These are phyloP conservation scores for Aspergillus mulundensis DNA, from an alignment of 495 filamentous ascomycete species.

Conservation along the genomic window DNA sequence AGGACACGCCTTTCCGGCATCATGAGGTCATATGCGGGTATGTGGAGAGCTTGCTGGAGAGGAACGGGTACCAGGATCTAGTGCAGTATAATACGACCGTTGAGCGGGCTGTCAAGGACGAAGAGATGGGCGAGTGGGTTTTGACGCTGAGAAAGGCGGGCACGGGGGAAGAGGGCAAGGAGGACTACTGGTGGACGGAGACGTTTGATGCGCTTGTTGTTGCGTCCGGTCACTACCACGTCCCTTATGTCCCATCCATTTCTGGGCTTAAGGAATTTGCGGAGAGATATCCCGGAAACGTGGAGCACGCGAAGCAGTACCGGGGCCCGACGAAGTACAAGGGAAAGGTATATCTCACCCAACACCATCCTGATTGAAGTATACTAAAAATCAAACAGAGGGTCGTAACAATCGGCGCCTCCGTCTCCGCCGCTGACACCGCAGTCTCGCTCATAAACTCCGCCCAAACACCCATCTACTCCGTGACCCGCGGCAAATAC, in stretches of 20 bases:
- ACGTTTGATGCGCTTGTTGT: slow-evolving; percentile 70
- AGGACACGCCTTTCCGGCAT: slow-evolving; percentile 38
- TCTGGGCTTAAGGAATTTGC: slow-evolving; percentile 36
- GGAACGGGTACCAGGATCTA: slow-evolving; percentile 31
- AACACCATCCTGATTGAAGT: background rate
- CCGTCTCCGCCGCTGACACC: slow-evolving; percentile 42
- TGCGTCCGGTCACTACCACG: slow-evolving; percentile 74
- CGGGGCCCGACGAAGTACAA: slow-evolving; percentile 32
- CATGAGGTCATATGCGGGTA: slow-evolving; percentile 36
- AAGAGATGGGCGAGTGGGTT: slow-evolving; percentile 27
- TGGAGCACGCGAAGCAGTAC: slow-evolving; percentile 41
- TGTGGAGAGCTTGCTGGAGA: slow-evolving; percentile 35
- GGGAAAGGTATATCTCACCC: slow-evolving; percentile 30
- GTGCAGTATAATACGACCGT: slow-evolving; percentile 43
- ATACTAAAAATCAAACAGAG: slow-evolving; percentile 23
- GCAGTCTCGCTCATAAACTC: slow-evolving; percentile 32
- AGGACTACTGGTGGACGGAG: slow-evolving; percentile 44
- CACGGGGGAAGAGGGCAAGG: background rate
- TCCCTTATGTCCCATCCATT: slow-evolving; percentile 66
- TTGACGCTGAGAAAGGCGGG: slow-evolving; percentile 32
- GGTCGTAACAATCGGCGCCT: slow-evolving; percentile 40
- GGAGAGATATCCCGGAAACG: slow-evolving; percentile 28
- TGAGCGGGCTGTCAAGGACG: slow-evolving; percentile 34
- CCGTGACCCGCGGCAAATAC: slow-evolving; percentile 38
- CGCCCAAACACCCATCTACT: slow-evolving; percentile 32